These are phyloP conservation scores for Clonostachys sp. DNA, from an alignment of 2,329 filamentous ascomycete species.

Conservation along the genomic window DNA sequence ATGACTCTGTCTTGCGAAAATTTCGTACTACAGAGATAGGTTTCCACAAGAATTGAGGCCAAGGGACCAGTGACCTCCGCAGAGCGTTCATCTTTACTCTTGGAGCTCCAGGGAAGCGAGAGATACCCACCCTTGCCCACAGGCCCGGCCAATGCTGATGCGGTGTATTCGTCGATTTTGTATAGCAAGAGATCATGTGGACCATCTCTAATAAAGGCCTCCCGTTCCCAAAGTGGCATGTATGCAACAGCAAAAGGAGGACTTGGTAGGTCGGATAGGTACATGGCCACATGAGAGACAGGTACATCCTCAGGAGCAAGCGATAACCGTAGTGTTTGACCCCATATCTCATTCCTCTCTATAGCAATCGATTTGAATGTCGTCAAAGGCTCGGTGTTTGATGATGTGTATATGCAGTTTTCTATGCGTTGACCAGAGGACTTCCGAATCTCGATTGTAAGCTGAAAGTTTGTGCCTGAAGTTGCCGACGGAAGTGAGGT, in stretches of 20 bases:
- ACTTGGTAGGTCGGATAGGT: conserved; percentile 78
- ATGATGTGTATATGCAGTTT: conserved; percentile 80
- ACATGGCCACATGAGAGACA: conserved; percentile 82
- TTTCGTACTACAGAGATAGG: conserved; percentile 88
- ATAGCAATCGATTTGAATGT: conserved; percentile 84
- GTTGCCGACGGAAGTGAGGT: conserved; percentile 60
- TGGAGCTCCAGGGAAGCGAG: conserved; percentile 72
- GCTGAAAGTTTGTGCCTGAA: conserved; percentile 71
- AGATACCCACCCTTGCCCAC: conserved; percentile 83
- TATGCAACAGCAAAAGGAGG: conserved; percentile 89
- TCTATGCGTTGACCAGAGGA: conserved; percentile 77
- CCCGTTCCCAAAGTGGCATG: conserved; percentile 89
- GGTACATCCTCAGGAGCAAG: conserved; percentile 77
- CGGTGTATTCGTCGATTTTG: conserved; percentile 87
- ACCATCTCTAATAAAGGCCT: conserved; percentile 86
- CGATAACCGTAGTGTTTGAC: conserved; percentile 78
- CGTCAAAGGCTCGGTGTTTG: conserved; percentile 72
- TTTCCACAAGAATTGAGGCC: conserved; percentile 73
- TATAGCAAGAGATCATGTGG: conserved; percentile 78
- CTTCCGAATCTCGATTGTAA: conserved; percentile 84
- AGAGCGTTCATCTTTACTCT: conserved; percentile 59
- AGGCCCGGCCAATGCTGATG: conserved; percentile 55
- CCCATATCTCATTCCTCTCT: conserved; percentile 79
- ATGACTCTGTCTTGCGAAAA: conserved; percentile 91
- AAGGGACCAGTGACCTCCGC: conserved; percentile 77